phyloP scores from a whole-genome alignment of 139 green algal species.

The Astrephomene gubernaculifera region DNA sequence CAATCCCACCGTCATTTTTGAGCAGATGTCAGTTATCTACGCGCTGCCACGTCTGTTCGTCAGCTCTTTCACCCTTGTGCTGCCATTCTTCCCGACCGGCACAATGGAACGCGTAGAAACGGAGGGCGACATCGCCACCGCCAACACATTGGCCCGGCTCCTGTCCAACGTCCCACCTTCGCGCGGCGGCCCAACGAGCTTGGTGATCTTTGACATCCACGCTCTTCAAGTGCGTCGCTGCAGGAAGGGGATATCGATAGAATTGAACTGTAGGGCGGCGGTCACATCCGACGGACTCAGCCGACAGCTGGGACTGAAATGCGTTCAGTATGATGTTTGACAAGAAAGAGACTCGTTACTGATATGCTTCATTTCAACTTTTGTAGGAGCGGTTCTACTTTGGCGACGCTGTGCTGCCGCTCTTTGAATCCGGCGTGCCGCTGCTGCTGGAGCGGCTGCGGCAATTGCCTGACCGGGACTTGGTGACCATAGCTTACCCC shows the following conservation, averaged over 20 bases:
- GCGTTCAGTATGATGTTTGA: too few species aligned
- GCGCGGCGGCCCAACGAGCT: slow-evolving; percentile 88
- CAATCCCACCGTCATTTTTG: slow-evolving; percentile 90
- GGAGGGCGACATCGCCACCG: slow-evolving; percentile 94
- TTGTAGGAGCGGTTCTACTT: slow-evolving; percentile 98
- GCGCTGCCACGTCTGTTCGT: slow-evolving; percentile 96
- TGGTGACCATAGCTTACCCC: slow-evolving; percentile 96
- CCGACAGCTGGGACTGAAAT: too few species aligned
- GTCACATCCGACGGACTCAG: too few species aligned
- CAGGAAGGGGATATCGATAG: too few species aligned
- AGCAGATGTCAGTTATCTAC: slow-evolving; percentile 98
- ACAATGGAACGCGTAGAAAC: slow-evolving; percentile 88
- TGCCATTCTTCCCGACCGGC: slow-evolving; percentile 98
- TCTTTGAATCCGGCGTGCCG: slow-evolving; percentile 97
- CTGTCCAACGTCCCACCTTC: slow-evolving; percentile 95
- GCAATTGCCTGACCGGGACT: slow-evolving; percentile 81
- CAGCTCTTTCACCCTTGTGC: slow-evolving; percentile 95
- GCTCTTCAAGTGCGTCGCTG: slow-evolving; percentile 87
- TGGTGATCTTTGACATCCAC: slow-evolving; percentile 99
- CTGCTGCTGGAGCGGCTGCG: slow-evolving; percentile 84
- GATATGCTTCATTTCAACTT: too few species aligned
- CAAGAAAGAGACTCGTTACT: too few species aligned
- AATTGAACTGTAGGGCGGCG: too few species aligned
- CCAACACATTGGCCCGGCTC: slow-evolving; percentile 96
- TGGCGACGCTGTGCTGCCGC: slow-evolving; percentile 95